phyloP scores from a whole-genome alignment of 140 eudicot genomes.

The Oenanthe javanica region DNA sequence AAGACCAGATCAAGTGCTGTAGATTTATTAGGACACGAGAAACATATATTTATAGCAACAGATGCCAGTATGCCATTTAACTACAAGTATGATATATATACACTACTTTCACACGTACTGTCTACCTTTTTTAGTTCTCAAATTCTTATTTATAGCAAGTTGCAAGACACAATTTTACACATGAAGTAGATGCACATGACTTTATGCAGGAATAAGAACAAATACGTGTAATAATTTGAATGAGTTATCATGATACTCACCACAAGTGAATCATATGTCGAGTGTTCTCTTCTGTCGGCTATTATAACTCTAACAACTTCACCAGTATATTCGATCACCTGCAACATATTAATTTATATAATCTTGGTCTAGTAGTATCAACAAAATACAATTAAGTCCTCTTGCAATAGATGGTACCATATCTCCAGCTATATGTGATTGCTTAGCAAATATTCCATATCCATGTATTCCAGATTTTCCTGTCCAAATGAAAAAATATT shows the following conservation, averaged over 20 bases:
- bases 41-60: neutral
- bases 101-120: neutral
- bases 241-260: conserved; percentile 32
- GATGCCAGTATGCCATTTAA: neutral
- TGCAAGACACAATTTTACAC: neutral
- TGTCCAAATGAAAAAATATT: conserved; percentile 5
- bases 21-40: neutral
- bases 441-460: conserved; percentile 78
- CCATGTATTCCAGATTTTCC: conserved; percentile 98
- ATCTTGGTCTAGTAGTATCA: neutral
- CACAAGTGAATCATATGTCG: conserved; percentile 87
- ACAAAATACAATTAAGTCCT: neutral
- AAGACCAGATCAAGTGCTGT: neutral
- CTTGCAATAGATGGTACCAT: conserved; percentile 40
- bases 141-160: too few species aligned
- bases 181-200: neutral
- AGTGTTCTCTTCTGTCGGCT: conserved; percentile 93
- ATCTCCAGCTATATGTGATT: conserved; percentile 89
- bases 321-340: conserved; percentile 95
- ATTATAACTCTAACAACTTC: conserved; percentile 78
- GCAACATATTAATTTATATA: conserved; percentile 8
- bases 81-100: neutral
- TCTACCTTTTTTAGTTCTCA: neutral
- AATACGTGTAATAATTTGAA: neutral
- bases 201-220: neutral